Evolutionary conservation across 306 rosid species (phyloP), one percentile per base, ranked within the genome.

Genomic region (Vicia sativa): DNA sequence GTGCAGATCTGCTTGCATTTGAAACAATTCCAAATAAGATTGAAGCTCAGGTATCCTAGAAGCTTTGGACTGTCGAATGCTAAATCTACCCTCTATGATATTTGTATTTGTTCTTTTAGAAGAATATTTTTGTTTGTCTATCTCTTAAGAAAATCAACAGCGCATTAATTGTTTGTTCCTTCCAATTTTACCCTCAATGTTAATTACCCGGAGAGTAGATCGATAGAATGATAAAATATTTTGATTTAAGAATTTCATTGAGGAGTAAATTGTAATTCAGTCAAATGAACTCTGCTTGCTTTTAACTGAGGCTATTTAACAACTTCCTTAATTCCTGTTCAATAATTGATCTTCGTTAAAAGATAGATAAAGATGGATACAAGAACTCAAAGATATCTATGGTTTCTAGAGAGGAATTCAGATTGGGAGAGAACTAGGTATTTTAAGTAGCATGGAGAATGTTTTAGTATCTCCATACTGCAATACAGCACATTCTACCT

Each of bases 1-100:
- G 89, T 65, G 62, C 84, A 34, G 89, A 84, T 50, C 70, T 84
- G 52, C 80, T 84, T 70, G 89, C 89, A 9, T 81, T 81, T 79
- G 89, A 84, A 73, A 84, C 89, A 31, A 65, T 81, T 29, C 86
- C 89, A 38, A 84, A 84, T 76, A 81, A 81, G 74, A 60, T 84
- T 29, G 89, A 84, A 73, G 86, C 89, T 49, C 74, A 84, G 89
- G 89, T 84, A 84, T 70, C 15, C 42, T 46, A 46, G 44, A 69
- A 64, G 16, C 45, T 64, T 64, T 73, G 13, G 46, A 48, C 73
- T 48, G 44, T 67, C 31, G 29, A 65, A 69, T 25, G 34, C 61
- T 73, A 62, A 76, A 66, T 46, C 39, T 52, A 63, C 26, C 48
- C 31, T 55, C 57, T 41, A 5, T 7, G 16, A 4, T 21, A 19